Conservation (phyloP, 371 early-diverging fungal genomes). For the Mortierella sp. region DNA sequence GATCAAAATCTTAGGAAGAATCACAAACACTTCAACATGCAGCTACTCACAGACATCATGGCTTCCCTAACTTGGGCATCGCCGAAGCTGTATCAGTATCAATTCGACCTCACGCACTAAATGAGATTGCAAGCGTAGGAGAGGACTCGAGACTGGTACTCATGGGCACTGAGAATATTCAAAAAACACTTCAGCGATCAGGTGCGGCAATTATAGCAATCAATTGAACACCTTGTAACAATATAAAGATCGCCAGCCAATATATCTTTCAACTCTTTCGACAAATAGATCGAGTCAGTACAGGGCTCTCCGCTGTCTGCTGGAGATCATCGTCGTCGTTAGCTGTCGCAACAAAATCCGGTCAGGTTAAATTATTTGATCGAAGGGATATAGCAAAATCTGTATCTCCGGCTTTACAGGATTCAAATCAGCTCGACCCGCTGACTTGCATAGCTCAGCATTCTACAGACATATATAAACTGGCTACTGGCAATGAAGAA, state of each 20-base stretch:
- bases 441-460: conserved; percentile 13
- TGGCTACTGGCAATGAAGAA: conserved; percentile 16
- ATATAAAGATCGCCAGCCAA: not conserved
- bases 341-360: conserved; percentile 15
- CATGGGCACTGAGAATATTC: conserved; percentile 12
- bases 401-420: not conserved
- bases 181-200: conserved; percentile 17
- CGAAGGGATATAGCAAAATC: conserved; percentile 13
- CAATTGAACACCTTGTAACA: not conserved
- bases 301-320: conserved; percentile 15
- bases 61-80: conserved; percentile 2
- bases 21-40: not conserved
- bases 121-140: conserved; percentile 18
- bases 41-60: conserved; percentile 16
- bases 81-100: conserved; percentile 11
- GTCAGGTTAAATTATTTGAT: conserved; percentile 17
- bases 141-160: conserved; percentile 12
- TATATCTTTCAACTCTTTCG: too few species aligned
- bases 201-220: not conserved
- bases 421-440: conserved; percentile 3
- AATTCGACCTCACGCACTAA: conserved; percentile 3
- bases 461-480: conserved; percentile 2
- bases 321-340: conserved; percentile 14
- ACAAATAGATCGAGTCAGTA: conserved; percentile 7
- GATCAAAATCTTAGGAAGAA: not conserved